phyloP scores from a whole-genome alignment of 2,329 filamentous ascomycete species.

The Neonectria faginata region DNA sequence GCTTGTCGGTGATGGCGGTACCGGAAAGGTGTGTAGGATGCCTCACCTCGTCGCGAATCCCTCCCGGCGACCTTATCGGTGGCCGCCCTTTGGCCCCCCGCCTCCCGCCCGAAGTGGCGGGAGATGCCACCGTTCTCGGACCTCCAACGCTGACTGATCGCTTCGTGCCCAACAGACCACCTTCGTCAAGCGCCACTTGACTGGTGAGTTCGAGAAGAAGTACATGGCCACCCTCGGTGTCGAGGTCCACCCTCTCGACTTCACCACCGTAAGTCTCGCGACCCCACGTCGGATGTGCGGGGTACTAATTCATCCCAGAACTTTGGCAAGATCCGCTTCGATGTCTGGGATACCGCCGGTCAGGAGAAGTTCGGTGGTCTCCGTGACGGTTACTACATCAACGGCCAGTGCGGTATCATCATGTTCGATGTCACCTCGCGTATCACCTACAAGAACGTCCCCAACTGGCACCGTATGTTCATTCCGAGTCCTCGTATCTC shows the following conservation, averaged over 20 bases:
- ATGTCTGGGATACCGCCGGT: constrained; percentile 98
- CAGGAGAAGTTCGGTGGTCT: constrained; percentile 99
- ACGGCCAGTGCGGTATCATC: constrained; percentile 99
- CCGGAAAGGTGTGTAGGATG: constrained; percentile 82
- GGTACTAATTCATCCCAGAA: constrained; percentile 69
- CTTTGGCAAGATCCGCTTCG: constrained; percentile 96
- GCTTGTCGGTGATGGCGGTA: constrained; percentile 98
- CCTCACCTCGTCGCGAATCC: constrained; percentile 37
- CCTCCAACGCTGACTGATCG: constrained; percentile 37
- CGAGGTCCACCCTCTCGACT: constrained; percentile 97
- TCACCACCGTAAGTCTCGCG: constrained; percentile 86
- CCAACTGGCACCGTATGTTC: constrained; percentile 98
- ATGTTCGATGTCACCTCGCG: constrained; percentile 99
- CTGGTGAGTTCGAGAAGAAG: constrained; percentile 99
- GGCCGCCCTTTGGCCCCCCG: constrained; percentile 37
- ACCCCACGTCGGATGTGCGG: constrained; percentile 38
- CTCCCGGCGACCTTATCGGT: constrained; percentile 38
- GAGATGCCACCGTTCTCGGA: constrained; percentile 25
- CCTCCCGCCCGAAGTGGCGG: constrained; percentile 33
- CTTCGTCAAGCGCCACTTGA: constrained; percentile 99
- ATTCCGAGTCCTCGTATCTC: constrained; percentile 4
- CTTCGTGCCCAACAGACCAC: constrained; percentile 76
- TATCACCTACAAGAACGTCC: constrained; percentile 99
- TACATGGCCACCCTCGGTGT: constrained; percentile 99
- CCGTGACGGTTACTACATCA: constrained; percentile 99